Evolutionary conservation across 2,329 filamentous ascomycete species (phyloP).

Genomic region (Didymella keratinophila): DNA sequence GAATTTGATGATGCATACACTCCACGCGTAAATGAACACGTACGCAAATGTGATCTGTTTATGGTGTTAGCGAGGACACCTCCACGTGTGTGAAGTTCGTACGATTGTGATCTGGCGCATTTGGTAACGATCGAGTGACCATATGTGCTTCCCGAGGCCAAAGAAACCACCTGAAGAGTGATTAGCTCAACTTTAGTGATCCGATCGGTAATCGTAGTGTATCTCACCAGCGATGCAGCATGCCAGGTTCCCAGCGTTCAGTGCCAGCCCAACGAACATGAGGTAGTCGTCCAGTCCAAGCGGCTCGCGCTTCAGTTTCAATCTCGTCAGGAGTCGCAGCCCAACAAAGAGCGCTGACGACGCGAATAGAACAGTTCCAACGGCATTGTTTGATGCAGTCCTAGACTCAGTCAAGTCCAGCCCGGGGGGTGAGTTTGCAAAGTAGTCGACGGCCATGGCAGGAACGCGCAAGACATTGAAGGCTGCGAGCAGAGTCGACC

Average conservation of each 20-base stretch:
- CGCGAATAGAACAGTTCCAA: slow-evolving; percentile 33
- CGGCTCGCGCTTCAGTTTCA: slow-evolving; percentile 27
- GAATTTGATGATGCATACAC: slow-evolving; percentile 37
- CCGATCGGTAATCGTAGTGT: neutral
- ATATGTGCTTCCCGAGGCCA: slow-evolving; percentile 39
- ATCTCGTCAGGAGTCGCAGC: slow-evolving; percentile 29
- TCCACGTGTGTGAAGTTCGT: neutral
- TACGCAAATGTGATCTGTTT: slow-evolving; percentile 39
- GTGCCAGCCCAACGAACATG: slow-evolving; percentile 32
- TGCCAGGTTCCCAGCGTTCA: slow-evolving; percentile 34
- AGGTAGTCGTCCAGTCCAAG: slow-evolving; percentile 35
- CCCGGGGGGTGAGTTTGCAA: slow-evolving; percentile 28
- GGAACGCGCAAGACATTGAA: slow-evolving; percentile 2
- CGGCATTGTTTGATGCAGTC: slow-evolving; percentile 32
- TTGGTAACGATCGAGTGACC: slow-evolving; percentile 30
- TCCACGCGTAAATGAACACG: slow-evolving; percentile 39
- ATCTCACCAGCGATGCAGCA: slow-evolving; percentile 35
- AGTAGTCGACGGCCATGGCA: slow-evolving; percentile 21
- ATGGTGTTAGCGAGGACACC: neutral
- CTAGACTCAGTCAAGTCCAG: slow-evolving; percentile 33
- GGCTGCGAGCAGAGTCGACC: neutral
- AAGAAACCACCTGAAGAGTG: slow-evolving; percentile 28
- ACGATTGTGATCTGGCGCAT: slow-evolving; percentile 39
- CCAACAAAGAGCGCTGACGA: slow-evolving; percentile 31
- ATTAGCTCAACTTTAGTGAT: neutral